Conservation (phyloP, 106 monocot genomes). For the Hemerocallis citrina region DNA sequence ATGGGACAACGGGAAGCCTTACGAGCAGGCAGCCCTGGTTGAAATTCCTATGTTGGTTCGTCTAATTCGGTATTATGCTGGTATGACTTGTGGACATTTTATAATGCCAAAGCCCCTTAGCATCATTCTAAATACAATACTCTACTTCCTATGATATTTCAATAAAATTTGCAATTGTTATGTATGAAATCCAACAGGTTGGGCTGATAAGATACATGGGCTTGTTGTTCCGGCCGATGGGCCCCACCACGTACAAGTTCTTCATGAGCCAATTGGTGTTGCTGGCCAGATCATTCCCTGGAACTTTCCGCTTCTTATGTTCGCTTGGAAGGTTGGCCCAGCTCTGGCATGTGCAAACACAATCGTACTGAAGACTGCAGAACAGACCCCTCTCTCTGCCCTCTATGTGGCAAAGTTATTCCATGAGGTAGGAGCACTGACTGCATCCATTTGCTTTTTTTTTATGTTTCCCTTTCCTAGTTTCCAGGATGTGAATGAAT, state of each 20-base stretch:
- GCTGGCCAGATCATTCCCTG: conserved; percentile 86
- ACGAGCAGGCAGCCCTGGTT: conserved; percentile 47
- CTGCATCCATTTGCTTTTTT: background rate
- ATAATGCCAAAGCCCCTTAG: background rate
- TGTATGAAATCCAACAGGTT: conserved; percentile 36
- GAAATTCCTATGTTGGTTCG: conserved; percentile 70
- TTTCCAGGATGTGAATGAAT: background rate
- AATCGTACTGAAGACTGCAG: conserved; percentile 72
- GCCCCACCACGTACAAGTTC: conserved; percentile 78
- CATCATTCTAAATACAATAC: background rate
- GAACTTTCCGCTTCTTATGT: conserved; percentile 90
- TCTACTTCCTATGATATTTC: too few relatives aligned
- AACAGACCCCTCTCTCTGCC: conserved; percentile 83
- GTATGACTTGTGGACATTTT: conserved; percentile 15
- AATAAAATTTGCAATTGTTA: background rate
- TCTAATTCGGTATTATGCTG: conserved; percentile 78
- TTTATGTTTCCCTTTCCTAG: background rate
- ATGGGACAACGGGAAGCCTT: conserved; percentile 88
- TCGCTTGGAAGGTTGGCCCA: conserved; percentile 86
- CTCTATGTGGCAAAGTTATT: conserved; percentile 45
- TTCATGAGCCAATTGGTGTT: conserved; percentile 80
- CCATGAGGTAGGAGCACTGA: conserved; percentile 43
- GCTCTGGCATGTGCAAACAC: conserved; percentile 81
- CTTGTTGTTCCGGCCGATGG: conserved; percentile 75
- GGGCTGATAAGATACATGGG: conserved; percentile 89